These are phyloP conservation scores for Withania somnifera DNA, from an alignment of 305 asterid species.

Conservation along the genomic window DNA sequence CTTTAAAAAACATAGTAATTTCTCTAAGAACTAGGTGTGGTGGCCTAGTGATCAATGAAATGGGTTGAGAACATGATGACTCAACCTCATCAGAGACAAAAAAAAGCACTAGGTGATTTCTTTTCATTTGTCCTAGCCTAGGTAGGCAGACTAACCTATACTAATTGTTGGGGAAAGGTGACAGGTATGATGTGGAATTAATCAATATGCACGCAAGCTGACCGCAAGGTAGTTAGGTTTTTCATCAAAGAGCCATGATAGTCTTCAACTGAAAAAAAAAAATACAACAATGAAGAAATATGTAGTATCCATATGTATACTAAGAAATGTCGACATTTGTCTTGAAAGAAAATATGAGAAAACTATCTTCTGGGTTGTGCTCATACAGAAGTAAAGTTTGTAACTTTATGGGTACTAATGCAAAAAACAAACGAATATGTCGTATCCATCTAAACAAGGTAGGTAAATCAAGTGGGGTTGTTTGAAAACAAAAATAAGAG, in stretches of 20 bases:
- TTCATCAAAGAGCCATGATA: no score
- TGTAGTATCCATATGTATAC: neutral
- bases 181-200: neutral
- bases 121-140: neutral
- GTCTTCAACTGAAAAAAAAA: no score
- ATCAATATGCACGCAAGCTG: neutral
- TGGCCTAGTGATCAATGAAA: neutral
- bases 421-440: neutral
- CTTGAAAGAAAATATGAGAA: neutral
- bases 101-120: neutral
- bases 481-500: neutral
- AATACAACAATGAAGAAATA: neutral
- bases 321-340: neutral
- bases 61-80: neutral
- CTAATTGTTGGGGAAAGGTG: neutral
- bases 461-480: neutral
- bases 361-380: conserved; percentile 52
- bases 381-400: conserved; percentile 14
- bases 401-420: neutral
- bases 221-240: no score
- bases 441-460: neutral
- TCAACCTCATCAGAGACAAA: neutral
- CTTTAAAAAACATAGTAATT: neutral
- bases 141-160: neutral
- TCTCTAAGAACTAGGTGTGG: neutral